Evolutionary conservation across 2,329 filamentous ascomycete genomes (phyloP), one percentile per base, ranked within the genome.

Genomic region (Ophiostoma ulmi): DNA sequence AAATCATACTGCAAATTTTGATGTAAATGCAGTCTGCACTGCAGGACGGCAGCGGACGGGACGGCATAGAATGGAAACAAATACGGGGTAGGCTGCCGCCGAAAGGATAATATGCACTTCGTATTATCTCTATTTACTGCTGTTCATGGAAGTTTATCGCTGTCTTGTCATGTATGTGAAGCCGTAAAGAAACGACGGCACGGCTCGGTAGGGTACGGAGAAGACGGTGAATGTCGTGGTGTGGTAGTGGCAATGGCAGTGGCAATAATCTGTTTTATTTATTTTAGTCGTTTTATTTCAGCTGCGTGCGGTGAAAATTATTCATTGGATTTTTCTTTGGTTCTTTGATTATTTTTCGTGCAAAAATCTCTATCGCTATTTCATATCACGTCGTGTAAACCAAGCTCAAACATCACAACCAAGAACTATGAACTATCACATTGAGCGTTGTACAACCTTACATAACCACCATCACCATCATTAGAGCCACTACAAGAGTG

Each of bases 61-160:
- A 44, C 52, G 52, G 52, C 52, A 58, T 58, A 10, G 11, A 58
- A 58, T 58, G 52, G n/a, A 58, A 31, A 26, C 52, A 58, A 58
- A 26, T 58, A 58, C 52, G 52, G 22, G n/a, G 52, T 31, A 58
- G 17, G 22, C 22, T 58, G 52, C 22, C 31, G n/a, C 22, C 52
- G 52, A 58, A 58, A 5, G n/a, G 8, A 48, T 7, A 20, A 20
- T 39, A 20, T 48, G n/a, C n/a, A n/a, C n/a, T n/a, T n/a, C n/a
- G 20, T 48, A 48, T 20, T 48, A 48, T n/a, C 17, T 17, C 17
- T n/a, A 3, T 20, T n/a, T 8, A n/a, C 7, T 58, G 52, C 7
- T 58, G 52, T 26, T 58, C 26, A 13, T 44, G 14, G 13, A 5
- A 44, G 14, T 13, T 44, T 20, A 20, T 48, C 17, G 6, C 7